Evolutionary conservation across 371 early-diverging fungal genomes (phyloP).

Genomic region (Rhizopus microsporus): DNA sequence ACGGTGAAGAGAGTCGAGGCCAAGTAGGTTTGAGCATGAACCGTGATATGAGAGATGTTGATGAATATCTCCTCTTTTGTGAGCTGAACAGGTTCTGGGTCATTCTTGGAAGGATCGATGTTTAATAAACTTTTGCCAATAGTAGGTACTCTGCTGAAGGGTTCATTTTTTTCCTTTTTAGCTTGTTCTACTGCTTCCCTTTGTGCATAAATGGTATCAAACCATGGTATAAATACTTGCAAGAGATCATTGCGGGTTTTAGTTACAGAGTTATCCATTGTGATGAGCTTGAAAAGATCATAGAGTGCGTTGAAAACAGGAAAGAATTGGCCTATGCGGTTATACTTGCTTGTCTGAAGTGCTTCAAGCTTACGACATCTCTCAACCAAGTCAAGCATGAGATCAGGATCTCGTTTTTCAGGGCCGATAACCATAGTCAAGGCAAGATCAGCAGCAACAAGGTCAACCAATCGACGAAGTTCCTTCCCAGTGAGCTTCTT

Average conservation of each 20-base stretch:
- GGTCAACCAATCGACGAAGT: slow-evolving; percentile 31
- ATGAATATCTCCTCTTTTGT: slow-evolving; percentile 35
- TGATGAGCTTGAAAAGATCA: slow-evolving; percentile 11
- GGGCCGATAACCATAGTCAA: slow-evolving; percentile 30
- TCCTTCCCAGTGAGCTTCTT: slow-evolving; percentile 23
- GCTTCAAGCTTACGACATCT: slow-evolving; percentile 14
- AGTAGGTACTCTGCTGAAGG: neutral
- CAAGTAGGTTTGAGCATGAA: slow-evolving; percentile 41
- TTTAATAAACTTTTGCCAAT: slow-evolving; percentile 20
- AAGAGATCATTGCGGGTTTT: slow-evolving; percentile 12
- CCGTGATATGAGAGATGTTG: slow-evolving; percentile 38
- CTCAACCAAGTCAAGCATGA: slow-evolving; percentile 22
- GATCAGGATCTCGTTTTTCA: slow-evolving; percentile 15
- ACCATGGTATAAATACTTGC: slow-evolving; percentile 15
- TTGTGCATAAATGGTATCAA: slow-evolving; percentile 7
- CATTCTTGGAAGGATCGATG: slow-evolving; percentile 38
- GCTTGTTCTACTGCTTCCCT: neutral
- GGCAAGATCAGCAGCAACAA: slow-evolving; percentile 36
- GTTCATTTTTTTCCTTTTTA: neutral
- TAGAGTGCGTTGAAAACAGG: slow-evolving; percentile 8
- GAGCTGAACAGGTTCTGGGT: slow-evolving; percentile 37
- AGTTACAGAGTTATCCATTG: neutral
- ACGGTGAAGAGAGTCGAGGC: slow-evolving; percentile 35
- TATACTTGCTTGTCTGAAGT: slow-evolving; percentile 27
- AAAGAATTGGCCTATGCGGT: slow-evolving; percentile 31